Percentiles rank a stretch among this genome's conserved stretches.
Evolutionary conservation across 345 rosid genomes (phyloP).

Genomic region (Ceriops tagal): DNA sequence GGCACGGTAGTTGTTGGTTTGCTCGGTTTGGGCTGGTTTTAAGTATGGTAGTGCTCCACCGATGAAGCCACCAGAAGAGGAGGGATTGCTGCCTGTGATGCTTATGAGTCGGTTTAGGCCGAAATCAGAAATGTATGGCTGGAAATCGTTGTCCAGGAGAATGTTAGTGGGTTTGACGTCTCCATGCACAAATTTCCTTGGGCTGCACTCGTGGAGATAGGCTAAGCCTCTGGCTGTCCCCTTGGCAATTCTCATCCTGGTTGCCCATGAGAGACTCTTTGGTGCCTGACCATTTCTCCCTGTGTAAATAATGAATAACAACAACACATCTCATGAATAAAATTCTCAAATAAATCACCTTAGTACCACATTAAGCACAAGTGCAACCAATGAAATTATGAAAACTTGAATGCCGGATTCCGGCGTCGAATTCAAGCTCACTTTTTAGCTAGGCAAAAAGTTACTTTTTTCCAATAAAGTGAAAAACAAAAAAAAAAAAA

Average conservation of each 20-base stretch:
- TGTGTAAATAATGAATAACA: slow-evolving; percentile 13
- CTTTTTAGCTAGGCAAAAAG: no score
- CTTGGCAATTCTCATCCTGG: slow-evolving; percentile 70
- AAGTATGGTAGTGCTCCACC: slow-evolving; percentile 80
- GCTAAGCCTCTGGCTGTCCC: slow-evolving; percentile 95
- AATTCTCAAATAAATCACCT: no score
- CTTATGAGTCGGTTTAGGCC: slow-evolving; percentile 73
- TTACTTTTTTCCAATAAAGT: no score
- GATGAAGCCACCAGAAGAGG: slow-evolving; percentile 68
- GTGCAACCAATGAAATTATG: no score
- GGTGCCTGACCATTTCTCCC: slow-evolving; percentile 85
- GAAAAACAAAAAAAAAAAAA: no score
- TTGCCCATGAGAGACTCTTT: slow-evolving; percentile 76
- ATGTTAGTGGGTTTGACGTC: slow-evolving; percentile 89
- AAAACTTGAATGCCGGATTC: no score
- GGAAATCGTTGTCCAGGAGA: slow-evolving; percentile 73
- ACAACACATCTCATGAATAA: no score
- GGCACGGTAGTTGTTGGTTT: slow-evolving; percentile 64
- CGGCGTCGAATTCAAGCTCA: no score
- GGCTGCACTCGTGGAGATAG: slow-evolving; percentile 96
- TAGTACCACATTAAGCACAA: no score
- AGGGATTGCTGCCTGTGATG: slow-evolving; percentile 62
- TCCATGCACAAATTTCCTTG: slow-evolving; percentile 86
- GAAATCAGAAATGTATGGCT: slow-evolving; percentile 77
- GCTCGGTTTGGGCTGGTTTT: slow-evolving; percentile 53